Evolutionary conservation across 2,329 filamentous ascomycete species (phyloP), one percentile per base, ranked within the genome.

Genomic region (Nemania sp.): DNA sequence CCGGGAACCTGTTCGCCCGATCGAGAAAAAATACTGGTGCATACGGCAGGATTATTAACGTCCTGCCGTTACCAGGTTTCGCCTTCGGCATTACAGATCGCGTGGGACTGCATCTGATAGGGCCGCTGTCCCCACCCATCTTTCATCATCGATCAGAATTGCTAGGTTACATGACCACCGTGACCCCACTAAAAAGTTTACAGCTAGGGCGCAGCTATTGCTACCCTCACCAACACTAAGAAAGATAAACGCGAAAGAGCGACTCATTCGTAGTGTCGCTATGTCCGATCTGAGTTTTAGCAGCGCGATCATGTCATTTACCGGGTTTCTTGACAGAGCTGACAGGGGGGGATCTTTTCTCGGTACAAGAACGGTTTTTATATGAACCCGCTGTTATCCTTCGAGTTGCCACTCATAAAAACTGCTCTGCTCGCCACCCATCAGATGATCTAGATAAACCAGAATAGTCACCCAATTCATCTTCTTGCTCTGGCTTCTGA

Each of bases 161-260:
- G 24, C 8, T 34, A 41, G 37, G 15, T 28, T n/a, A n/a, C n/a
- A n/a, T n/a, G n/a, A 34, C 34, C 14, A 22, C 20, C 5, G 19
- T 45, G 31, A 39, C 30, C 42, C 36, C 48, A 52, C 41, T 22
- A 33, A 14, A 4, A 11, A 28, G 28, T 41, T 28, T n/a, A n/a
- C n/a, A n/a, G 23, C 26, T 49, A 49, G 42, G 23, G 34, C 11
- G 11, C 24, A 6, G 20, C 23, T 34, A n/a, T n/a, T n/a, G n/a
- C n/a, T n/a, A 31, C 28, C 9, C 11, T 17, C 15, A 15, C 15
- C 5, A 28, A 24, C 42, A 36, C 53, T 40, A 36, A 45, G 34
- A 28, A 41, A 47, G 30, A 42, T 52, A 45, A 30, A 45, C 28
- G 49, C 44, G 49, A 52, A 56, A 49, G 53, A 23, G 30, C 53